Percentiles rank a stretch among this genome's conserved stretches.
Evolutionary conservation across 768 basidiomycete genomes (phyloP).

Genomic region (Suillus spraguei): DNA sequence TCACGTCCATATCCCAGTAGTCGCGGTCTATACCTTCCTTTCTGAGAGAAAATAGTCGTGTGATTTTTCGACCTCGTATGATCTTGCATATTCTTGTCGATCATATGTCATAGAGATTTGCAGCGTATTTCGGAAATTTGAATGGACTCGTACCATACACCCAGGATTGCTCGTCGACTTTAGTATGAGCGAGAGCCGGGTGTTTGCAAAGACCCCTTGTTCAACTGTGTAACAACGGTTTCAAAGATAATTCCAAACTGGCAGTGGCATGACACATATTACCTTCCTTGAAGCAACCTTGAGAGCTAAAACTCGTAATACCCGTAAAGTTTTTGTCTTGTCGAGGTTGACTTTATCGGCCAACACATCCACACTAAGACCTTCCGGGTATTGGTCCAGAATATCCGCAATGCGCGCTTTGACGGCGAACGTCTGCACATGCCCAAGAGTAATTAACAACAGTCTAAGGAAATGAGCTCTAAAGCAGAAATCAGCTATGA

Average conservation of each 20-base stretch:
- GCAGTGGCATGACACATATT: neutral
- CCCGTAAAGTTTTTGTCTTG: slow-evolving; percentile 29
- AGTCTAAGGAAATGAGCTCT: slow-evolving; percentile 1
- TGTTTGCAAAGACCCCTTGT: no score
- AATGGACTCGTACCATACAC: no score
- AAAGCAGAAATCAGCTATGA: neutral
- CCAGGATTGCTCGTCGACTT: neutral
- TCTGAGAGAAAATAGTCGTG: no score
- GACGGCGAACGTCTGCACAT: slow-evolving; percentile 26
- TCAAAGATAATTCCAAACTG: no score
- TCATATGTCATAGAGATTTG: no score
- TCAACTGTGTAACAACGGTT: no score
- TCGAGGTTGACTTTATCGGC: slow-evolving; percentile 27
- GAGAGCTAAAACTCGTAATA: slow-evolving; percentile 33
- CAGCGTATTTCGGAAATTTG: no score
- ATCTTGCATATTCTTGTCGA: no score
- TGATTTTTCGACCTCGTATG: no score
- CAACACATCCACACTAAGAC: slow-evolving; percentile 31
- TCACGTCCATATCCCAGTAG: no score
- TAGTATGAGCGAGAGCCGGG: neutral
- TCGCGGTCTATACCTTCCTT: no score
- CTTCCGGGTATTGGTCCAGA: slow-evolving; percentile 26
- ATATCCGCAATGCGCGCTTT: slow-evolving; percentile 30
- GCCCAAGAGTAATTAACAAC: slow-evolving; percentile 29
- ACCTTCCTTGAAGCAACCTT: slow-evolving; percentile 35